Evolutionary conservation across 1,284 basidiomycete genomes (phyloP), one percentile per base, ranked within the genome.

Genomic region (Trametes polyzona): DNA sequence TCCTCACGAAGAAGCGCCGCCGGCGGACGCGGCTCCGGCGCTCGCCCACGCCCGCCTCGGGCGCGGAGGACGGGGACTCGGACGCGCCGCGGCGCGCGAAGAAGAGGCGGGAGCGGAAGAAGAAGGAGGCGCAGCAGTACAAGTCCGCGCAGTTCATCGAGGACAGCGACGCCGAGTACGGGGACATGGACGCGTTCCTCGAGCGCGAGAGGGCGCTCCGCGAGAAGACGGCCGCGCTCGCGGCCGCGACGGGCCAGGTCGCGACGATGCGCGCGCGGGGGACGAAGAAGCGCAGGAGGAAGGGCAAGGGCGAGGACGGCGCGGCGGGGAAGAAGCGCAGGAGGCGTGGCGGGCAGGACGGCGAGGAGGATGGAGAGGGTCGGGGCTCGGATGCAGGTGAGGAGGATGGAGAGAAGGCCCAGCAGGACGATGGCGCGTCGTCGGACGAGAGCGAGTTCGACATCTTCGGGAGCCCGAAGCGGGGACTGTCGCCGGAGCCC

Each of bases 111-210:
- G 74, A 70, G 68, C 75, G 76, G 76, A 83, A 85, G 73, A 79
- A 76, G 66, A 84, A 87, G 67, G 92, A 95, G 71, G 80, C 85
- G 66, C 81, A 87, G 72, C 73, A 78, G 54, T 95, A 90, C 80
- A 95, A 95, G 74, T 90, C 87, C 11, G 93, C 94, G 6, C 89
- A 93, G 70, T 93, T 95, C 70, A 94, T 96, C 69, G 84, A 89
- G 68, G 93, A 96, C 72, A 92, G 90, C 64, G 94, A 96, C 67
- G 90, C 80, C 59, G 92, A 92, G 70, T 83, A 83, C 58, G 90
- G 81, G 17, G 83, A 87, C 64, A 84, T 90, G 71, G 88, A 90
- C 43, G 81, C 76, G 5, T 96, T 96, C 80, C 86, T 94, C 61
- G 89, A 82, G 66, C 83, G 80, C 64, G 93, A 96, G 72, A 83